These are phyloP conservation scores for Phaffomyces thermotolerans DNA, from an alignment of 805 yeast genomes.

Conservation along the genomic window DNA sequence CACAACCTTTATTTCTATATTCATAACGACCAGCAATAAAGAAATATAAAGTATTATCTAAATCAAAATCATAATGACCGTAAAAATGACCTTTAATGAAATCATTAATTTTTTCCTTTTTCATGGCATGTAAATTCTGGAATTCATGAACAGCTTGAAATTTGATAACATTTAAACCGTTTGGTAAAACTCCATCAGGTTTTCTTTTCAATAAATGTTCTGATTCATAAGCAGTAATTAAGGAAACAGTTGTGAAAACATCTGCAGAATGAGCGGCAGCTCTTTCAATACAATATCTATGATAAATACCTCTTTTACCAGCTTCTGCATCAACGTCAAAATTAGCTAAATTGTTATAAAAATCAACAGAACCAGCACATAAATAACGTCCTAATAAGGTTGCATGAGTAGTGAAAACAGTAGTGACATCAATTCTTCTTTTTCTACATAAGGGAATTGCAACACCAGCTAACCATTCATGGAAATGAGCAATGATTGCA, in stretches of 20 bases:
- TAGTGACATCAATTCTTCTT: slow-evolving; percentile 86
- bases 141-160: slow-evolving; percentile 97
- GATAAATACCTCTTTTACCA: slow-evolving; percentile 95
- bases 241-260: slow-evolving; percentile 95
- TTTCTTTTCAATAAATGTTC: slow-evolving; percentile 90
- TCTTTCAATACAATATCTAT: slow-evolving; percentile 92
- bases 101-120: slow-evolving; percentile 88
- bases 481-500: slow-evolving; percentile 91
- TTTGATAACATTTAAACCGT: slow-evolving; percentile 91
- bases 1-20: slow-evolving; percentile 94
- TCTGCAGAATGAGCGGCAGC: slow-evolving; percentile 95
- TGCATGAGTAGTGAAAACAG: slow-evolving; percentile 96
- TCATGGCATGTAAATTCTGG: slow-evolving; percentile 89
- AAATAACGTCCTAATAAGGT: slow-evolving; percentile 89
- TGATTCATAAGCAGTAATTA: slow-evolving; percentile 93
- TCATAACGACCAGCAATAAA: slow-evolving; percentile 97
- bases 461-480: slow-evolving; percentile 98
- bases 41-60: slow-evolving; percentile 89
- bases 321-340: slow-evolving; percentile 98
- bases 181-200: slow-evolving; percentile 97
- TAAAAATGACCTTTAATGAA: slow-evolving; percentile 95
- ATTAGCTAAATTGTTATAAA: slow-evolving; percentile 79
- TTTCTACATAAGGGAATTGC: slow-evolving; percentile 89
- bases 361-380: slow-evolving; percentile 95
- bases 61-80: slow-evolving; percentile 91